phyloP scores from a whole-genome alignment of 495 filamentous ascomycete genomes.

The Corynascus novoguineensis region DNA sequence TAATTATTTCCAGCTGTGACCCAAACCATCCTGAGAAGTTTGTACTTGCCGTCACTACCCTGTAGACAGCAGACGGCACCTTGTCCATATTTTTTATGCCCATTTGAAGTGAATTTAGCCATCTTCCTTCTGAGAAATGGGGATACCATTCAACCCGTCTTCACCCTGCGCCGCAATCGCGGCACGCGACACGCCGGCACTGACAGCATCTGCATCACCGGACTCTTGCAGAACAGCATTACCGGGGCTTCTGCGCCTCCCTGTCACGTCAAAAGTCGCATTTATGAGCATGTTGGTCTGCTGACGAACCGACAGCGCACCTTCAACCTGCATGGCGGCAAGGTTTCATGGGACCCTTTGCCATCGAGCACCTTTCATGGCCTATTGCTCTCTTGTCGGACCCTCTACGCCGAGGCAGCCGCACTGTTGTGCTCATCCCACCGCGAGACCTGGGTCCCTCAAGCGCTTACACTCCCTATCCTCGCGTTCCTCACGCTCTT shows the following conservation, averaged over 20 bases:
- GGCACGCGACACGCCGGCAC: neutral
- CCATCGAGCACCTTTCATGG: neutral
- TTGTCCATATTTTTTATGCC: no score
- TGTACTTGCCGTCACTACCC: no score
- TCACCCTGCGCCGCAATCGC: neutral
- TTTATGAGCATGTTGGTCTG: neutral
- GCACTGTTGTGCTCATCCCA: slow-evolving; percentile 8
- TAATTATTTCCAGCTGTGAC: no score
- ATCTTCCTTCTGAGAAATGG: no score
- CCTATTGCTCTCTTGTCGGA: slow-evolving; percentile 10
- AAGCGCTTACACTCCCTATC: slow-evolving; percentile 1
- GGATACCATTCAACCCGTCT: no score
- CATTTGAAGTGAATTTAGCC: no score
- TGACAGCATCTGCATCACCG: neutral
- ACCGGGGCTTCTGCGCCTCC: neutral
- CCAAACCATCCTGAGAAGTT: no score
- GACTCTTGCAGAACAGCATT: neutral
- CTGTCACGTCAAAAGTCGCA: neutral
- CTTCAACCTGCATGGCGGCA: slow-evolving; percentile 5
- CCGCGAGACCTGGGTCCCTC: neutral
- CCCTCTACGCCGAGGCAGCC: slow-evolving; percentile 7
- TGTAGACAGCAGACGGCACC: no score
- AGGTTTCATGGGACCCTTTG: neutral
- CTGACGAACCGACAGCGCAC: neutral
- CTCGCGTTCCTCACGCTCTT: neutral